Conservation (phyloP, 495 filamentous ascomycete species). For the Arthonia radiata region DNA sequence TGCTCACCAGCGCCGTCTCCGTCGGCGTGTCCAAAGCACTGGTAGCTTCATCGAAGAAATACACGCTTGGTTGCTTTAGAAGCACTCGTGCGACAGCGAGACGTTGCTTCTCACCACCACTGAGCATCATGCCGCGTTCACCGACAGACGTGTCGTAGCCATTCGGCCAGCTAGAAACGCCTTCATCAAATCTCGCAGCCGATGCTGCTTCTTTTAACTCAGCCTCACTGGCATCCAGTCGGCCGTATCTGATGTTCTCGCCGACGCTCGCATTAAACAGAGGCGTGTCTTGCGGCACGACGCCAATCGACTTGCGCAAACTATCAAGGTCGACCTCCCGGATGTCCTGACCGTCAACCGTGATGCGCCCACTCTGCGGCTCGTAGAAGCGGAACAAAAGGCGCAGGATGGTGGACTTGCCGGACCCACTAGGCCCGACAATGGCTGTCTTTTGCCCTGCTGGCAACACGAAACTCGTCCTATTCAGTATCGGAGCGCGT, state of each 20-base stretch:
- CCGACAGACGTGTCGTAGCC: slow-evolving; percentile 85
- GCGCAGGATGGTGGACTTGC: slow-evolving; percentile 79
- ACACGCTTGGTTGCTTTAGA: slow-evolving; percentile 70
- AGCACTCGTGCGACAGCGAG: slow-evolving; percentile 68
- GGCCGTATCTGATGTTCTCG: slow-evolving; percentile 91
- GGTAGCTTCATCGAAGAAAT: slow-evolving; percentile 97
- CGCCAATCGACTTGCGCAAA: slow-evolving; percentile 65
- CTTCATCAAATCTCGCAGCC: slow-evolving; percentile 63
- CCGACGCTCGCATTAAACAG: slow-evolving; percentile 89
- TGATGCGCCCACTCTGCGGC: slow-evolving; percentile 60
- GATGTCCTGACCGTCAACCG: slow-evolving; percentile 85
- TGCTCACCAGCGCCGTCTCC: slow-evolving; percentile 69
- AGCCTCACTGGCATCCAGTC: slow-evolving; percentile 49
- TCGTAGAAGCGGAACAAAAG: slow-evolving; percentile 91
- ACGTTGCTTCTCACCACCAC: slow-evolving; percentile 85
- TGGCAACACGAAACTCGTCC: slow-evolving; percentile 70
- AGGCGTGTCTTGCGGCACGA: slow-evolving; percentile 92
- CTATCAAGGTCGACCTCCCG: slow-evolving; percentile 60
- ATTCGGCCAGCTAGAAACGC: slow-evolving; percentile 49
- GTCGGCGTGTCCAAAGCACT: slow-evolving; percentile 91
- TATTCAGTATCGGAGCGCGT: slow-evolving; percentile 69
- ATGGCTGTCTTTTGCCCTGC: slow-evolving; percentile 89
- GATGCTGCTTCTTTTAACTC: slow-evolving; percentile 51
- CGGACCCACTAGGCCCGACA: slow-evolving; percentile 85
- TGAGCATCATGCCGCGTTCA: slow-evolving; percentile 95